phyloP scores from a whole-genome alignment of 345 rosid genomes.

The Murraya koenigii region DNA sequence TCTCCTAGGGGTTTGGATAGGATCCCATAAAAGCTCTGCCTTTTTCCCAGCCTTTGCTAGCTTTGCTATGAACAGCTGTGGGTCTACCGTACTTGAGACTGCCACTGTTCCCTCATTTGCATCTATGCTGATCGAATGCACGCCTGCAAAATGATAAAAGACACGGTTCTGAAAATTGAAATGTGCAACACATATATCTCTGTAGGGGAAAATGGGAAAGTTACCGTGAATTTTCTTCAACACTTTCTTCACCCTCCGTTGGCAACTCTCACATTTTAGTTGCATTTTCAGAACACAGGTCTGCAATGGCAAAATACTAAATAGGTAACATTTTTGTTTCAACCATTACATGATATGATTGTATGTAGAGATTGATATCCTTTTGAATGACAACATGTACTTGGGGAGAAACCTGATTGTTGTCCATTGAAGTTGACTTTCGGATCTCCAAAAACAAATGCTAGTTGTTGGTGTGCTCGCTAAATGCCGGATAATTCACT shows the following conservation, averaged over 20 bases:
- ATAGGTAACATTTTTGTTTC: neutral
- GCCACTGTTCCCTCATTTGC: neutral
- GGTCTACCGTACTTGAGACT: neutral
- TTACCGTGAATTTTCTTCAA: neutral
- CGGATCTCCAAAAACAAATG: too few relatives aligned
- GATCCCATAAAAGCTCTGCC: neutral
- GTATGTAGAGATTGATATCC: neutral
- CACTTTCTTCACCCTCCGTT: neutral
- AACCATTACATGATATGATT: neutral
- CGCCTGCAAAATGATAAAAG: neutral
- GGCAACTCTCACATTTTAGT: neutral
- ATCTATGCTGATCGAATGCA: neutral
- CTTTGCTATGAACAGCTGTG: neutral
- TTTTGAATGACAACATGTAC: neutral
- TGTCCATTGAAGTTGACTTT: neutral
- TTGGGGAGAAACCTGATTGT: neutral
- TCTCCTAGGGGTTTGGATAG: neutral
- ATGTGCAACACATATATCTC: neutral
- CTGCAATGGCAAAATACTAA: neutral
- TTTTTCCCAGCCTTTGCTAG: neutral
- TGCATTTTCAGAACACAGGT: neutral
- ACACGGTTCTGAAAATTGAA: neutral
- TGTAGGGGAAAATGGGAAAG: neutral
- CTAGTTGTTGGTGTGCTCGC: too few relatives aligned
- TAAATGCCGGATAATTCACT: too few relatives aligned